phyloP scores from a whole-genome alignment of 805 yeast species.

The Zygoascus biomembranicola region DNA sequence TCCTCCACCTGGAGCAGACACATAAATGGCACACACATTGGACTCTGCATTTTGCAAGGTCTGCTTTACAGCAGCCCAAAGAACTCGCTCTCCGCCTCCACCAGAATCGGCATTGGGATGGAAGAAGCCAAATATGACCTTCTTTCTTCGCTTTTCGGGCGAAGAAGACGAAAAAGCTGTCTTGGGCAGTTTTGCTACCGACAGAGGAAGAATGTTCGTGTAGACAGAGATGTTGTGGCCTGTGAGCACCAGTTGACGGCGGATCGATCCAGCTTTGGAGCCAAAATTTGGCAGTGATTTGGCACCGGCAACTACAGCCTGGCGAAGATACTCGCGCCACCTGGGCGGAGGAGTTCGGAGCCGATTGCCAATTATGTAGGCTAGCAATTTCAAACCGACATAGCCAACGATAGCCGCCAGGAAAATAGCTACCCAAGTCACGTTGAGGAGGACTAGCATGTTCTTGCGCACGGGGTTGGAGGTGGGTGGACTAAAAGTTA shows the following conservation, averaged over 20 bases:
- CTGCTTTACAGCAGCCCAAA: constrained; percentile 85
- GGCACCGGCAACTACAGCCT: constrained; percentile 16
- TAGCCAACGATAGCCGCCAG: constrained; percentile 3
- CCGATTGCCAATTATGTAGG: constrained; percentile 3
- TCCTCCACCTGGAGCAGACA: constrained; percentile 21
- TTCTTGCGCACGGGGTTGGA: too few species aligned
- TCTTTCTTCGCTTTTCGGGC: constrained; percentile 1
- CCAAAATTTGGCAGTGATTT: constrained; percentile 16
- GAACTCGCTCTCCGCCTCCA: constrained; percentile 96
- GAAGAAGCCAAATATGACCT: constrained; percentile 67
- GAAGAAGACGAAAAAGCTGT: constrained; percentile 2
- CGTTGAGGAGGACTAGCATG: not conserved
- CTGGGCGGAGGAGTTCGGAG: constrained; percentile 19
- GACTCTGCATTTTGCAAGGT: constrained; percentile 44
- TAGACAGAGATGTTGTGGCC: constrained; percentile 27
- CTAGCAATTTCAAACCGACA: constrained; percentile 3
- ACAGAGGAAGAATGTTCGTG: constrained; percentile 10
- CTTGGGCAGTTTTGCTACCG: constrained; percentile 9
- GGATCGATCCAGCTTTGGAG: constrained; percentile 26
- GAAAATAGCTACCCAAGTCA: not conserved
- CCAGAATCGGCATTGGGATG: constrained; percentile 96
- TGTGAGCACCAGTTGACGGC: constrained; percentile 32
- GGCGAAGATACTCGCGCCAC: constrained; percentile 17
- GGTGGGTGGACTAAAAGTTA: not conserved
- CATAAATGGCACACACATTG: constrained; percentile 62